A percentile compares a stretch with the other conserved stretches of the same genome.
Conservation (phyloP, 2,329 filamentous ascomycete genomes). For the Tolypocladium sp. region DNA sequence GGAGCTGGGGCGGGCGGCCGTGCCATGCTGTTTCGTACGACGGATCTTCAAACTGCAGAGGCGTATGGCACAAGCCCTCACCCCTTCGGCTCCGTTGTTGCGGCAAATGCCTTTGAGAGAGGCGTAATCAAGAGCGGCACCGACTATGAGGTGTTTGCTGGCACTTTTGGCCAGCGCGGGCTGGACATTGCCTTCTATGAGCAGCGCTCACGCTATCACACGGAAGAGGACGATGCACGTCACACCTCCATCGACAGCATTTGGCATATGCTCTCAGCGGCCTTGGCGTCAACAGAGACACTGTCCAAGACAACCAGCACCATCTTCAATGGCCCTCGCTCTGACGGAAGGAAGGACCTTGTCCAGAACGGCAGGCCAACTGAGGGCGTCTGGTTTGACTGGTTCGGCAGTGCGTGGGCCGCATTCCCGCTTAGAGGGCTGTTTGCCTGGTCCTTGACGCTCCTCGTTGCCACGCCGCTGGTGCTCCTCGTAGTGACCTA, state of each 20-base stretch:
- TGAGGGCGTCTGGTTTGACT: slow-evolving; percentile 84
- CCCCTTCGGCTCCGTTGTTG: slow-evolving; percentile 78
- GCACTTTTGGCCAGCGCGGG: slow-evolving; percentile 70
- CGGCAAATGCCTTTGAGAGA: slow-evolving; percentile 72
- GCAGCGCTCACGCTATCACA: slow-evolving; percentile 83
- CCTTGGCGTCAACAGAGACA: slow-evolving; percentile 63
- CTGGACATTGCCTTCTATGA: slow-evolving; percentile 88
- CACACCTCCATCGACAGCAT: slow-evolving; percentile 65
- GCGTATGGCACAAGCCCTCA: slow-evolving; percentile 64
- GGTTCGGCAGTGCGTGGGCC: slow-evolving; percentile 73
- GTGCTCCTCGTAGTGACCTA: slow-evolving; percentile 61
- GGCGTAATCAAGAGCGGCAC: slow-evolving; percentile 78
- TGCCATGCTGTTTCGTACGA: slow-evolving; percentile 78
- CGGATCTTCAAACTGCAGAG: slow-evolving; percentile 75
- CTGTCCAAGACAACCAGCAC: slow-evolving; percentile 61
- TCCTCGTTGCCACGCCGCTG: slow-evolving; percentile 73
- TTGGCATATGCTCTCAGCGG: slow-evolving; percentile 92
- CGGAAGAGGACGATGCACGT: slow-evolving; percentile 73
- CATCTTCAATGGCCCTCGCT: slow-evolving; percentile 52
- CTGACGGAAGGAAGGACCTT: slow-evolving; percentile 47
- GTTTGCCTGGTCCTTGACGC: slow-evolving; percentile 77
- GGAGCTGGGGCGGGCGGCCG: slow-evolving; percentile 87
- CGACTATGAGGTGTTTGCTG: slow-evolving; percentile 78
- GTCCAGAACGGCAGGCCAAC: slow-evolving; percentile 58
- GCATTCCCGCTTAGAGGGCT: slow-evolving; percentile 73